A percentile compares a stretch with the other conserved stretches of the same genome.
These are phyloP conservation scores for Termitomyces sp. DNA, from an alignment of 768 basidiomycete species.

Conservation along the genomic window DNA sequence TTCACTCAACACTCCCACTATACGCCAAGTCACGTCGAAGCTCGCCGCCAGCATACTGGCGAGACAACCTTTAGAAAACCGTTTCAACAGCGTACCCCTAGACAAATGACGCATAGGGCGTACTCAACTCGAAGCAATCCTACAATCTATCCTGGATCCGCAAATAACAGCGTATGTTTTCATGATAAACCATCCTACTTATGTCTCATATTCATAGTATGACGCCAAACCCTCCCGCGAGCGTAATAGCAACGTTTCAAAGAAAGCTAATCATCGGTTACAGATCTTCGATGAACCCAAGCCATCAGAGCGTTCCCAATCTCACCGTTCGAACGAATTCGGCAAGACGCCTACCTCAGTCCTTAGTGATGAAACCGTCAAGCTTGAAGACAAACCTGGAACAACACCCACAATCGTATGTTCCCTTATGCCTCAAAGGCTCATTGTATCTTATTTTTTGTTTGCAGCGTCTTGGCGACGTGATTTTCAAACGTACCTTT, in stretches of 20 bases:
- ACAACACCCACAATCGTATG: not conserved
- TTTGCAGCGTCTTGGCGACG: conserved; percentile 1
- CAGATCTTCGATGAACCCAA: not conserved
- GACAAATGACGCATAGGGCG: not conserved
- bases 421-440: not conserved
- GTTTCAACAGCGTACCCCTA: not conserved
- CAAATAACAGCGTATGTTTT: not conserved
- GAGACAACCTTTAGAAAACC: not conserved
- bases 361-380: too few relatives aligned
- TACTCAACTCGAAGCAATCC: not conserved
- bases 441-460: not conserved
- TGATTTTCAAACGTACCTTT: not conserved
- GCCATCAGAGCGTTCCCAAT: not conserved
- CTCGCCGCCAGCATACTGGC: not conserved
- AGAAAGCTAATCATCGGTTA: not conserved
- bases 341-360: not conserved
- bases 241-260: not conserved
- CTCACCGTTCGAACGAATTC: not conserved
- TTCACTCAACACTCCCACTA: not conserved
- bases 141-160: not conserved
- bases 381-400: not conserved
- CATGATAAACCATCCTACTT: not conserved
- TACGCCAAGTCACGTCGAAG: not conserved
- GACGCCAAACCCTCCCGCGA: not conserved
- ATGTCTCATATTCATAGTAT: not conserved